A percentile compares a stretch with the other conserved stretches of the same genome.
Conservation (phyloP, 345 rosid species). For the Kernera saxatilis region DNA sequence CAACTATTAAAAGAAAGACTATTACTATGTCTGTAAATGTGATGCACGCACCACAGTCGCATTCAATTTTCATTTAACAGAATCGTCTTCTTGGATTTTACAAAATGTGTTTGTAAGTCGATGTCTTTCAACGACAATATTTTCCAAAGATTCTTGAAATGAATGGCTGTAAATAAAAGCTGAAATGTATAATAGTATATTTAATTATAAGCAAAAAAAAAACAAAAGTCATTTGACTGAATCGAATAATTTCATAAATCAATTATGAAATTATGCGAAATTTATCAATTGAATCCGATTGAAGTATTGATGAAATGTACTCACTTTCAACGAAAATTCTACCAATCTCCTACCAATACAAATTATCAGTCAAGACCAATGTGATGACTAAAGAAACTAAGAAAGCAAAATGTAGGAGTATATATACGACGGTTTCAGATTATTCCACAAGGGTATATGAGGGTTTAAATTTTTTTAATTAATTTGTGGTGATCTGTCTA, state of each 20-base stretch:
- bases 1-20: background rate
- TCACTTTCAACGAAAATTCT: background rate
- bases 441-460: too few relatives aligned
- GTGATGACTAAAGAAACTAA: too few relatives aligned
- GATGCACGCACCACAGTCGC: background rate
- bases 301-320: background rate
- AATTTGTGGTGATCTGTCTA: too few relatives aligned
- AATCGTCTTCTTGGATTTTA: background rate
- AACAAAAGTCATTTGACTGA: background rate
- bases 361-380: too few relatives aligned
- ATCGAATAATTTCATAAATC: background rate
- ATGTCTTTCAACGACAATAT: background rate
- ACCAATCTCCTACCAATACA: background rate
- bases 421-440: too few relatives aligned
- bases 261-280: background rate
- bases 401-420: too few relatives aligned
- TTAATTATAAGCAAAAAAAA: too few relatives aligned
- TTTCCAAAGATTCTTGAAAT: background rate
- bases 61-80: background rate
- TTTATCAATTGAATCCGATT: background rate
- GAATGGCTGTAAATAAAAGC: background rate
- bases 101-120: background rate
- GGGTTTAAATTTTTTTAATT: too few relatives aligned
- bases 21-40: background rate
- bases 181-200: too few relatives aligned